Evolutionary conservation across 768 basidiomycete species (phyloP), one percentile per base, ranked within the genome.

Genomic region (Termitomyces sp.): DNA sequence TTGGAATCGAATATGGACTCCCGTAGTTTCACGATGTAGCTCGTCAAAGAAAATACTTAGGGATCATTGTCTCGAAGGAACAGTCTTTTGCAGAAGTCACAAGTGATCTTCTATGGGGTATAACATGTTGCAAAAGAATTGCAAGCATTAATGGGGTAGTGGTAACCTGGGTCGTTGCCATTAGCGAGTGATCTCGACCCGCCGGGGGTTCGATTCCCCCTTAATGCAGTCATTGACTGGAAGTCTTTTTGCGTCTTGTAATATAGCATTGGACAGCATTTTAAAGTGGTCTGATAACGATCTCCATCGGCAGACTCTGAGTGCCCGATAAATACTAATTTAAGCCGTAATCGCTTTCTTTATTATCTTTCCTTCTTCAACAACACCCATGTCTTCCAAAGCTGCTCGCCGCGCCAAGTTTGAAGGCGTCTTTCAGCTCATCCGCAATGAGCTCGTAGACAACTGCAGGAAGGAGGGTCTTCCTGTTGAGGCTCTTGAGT

Each of bases 181-280:
- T 40, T 22, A 1, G 15, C 0, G 8, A 49, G 7, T 39, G 3
- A 52, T 40, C 0, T 85, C 86, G 88, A 89, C 86, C 88, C 88
- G 88, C 88, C 88, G 88, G 86, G 87, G 86, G 88, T 89, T 89
- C 87, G 85, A 89, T 89, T 89, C 88, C 87, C 88, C 63, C 86
- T 88, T 88, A 87, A 89, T 88, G 87, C 87, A n/a, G n/a, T n/a
- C n/a, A n/a, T n/a, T n/a, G n/a, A n/a, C n/a, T n/a, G n/a, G n/a
- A n/a, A n/a, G n/a, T n/a, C n/a, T n/a, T n/a, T n/a, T n/a, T n/a
- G n/a, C n/a, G n/a, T n/a, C n/a, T n/a, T n/a, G n/a, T n/a, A n/a
- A n/a, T n/a, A n/a, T n/a, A n/a, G n/a, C n/a, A n/a, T n/a, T n/a
- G n/a, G n/a, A n/a, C n/a, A n/a, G n/a, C n/a, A 33, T 32, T 55